Evolutionary conservation across 495 filamentous ascomycete species (phyloP).

Genomic region (Podospora appendiculata): DNA sequence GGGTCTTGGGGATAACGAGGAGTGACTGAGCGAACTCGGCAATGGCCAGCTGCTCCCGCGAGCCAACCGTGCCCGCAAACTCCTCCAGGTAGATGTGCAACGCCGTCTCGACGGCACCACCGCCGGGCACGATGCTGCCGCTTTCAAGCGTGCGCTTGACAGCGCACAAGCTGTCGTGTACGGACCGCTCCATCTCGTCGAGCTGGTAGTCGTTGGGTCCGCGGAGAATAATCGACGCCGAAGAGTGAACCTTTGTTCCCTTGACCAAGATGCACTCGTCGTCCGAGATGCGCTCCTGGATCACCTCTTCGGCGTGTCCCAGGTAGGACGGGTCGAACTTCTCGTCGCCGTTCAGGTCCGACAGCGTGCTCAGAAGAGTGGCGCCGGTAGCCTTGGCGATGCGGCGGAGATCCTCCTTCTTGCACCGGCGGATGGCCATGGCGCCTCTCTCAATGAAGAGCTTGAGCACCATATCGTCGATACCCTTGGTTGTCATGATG

Average conservation of each 20-base stretch:
- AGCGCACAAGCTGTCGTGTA: slow-evolving; percentile 93
- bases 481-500: slow-evolving; percentile 93
- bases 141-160: slow-evolving; percentile 97
- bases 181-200: slow-evolving; percentile 98
- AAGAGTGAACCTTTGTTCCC: slow-evolving; percentile 87
- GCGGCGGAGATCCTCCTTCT: slow-evolving; percentile 95
- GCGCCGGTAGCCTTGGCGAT: slow-evolving; percentile 96
- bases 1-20: slow-evolving; percentile 90
- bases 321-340: slow-evolving; percentile 85
- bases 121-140: slow-evolving; percentile 92
- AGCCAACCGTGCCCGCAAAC: slow-evolving; percentile 97
- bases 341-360: slow-evolving; percentile 96
- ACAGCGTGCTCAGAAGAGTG: slow-evolving; percentile 83
- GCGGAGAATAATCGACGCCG: slow-evolving; percentile 92
- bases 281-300: slow-evolving; percentile 94
- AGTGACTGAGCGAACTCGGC: slow-evolving; percentile 94
- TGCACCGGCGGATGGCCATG: slow-evolving; percentile 93
- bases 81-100: slow-evolving; percentile 99
- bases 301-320: slow-evolving; percentile 88
- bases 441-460: slow-evolving; percentile 89
- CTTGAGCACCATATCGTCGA: slow-evolving; percentile 94
- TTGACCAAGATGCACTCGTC: slow-evolving; percentile 98
- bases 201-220: slow-evolving; percentile 94
- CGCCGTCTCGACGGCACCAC: slow-evolving; percentile 96
- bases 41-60: slow-evolving; percentile 94